Evolutionary conservation across 2,329 filamentous ascomycete genomes (phyloP), one percentile per base, ranked within the genome.

Genomic region (Diaporthe citrichinensis): DNA sequence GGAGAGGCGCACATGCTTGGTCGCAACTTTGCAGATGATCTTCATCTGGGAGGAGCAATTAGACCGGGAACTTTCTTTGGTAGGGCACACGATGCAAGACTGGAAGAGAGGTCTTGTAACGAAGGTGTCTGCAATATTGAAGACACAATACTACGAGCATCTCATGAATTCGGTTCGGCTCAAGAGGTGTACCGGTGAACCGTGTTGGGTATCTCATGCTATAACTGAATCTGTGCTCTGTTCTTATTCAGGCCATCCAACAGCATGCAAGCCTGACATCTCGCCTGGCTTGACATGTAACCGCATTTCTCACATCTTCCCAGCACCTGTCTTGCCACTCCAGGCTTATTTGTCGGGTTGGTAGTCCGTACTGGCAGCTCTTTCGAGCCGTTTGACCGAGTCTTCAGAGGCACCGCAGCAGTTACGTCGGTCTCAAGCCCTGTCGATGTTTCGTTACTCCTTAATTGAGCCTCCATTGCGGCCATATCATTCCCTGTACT

Each of bases 251-350:
- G 84, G 0, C 94, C 95, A 80, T 98, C 96, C 3, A 99, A 89
- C 59, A 99, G 87, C 77, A 92, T 93, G 83, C 97, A 99, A 0
- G 97, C 97, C 84, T 99, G 98, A 85, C 97, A 99, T 53, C 98
- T 91, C 41, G 91, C 90, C 84, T 99, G 97, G 80, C 96, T 98
- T 2, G 97, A 98, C 84, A 99, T 94, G 83, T 98, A 99, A 20
- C 97, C 97, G 80, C 97, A 99, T 71, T 91, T 93, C 81, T 93
- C 91, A 81, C 97, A 99, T 78, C 92, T 93, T 2, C 96, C 95
- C 79, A 98, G 90, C 20, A 92, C 92, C 83, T 96, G 94, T 80
- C 91, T 89, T n/a, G 89, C 85, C 15, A 80, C 82, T 78, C 80
- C 82, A 78, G 79, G 79, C 53, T 83, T 81, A 51, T 77, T 80